A percentile compares a stretch with the other conserved stretches of the same genome.
phyloP scores from a whole-genome alignment of 129 eudicot genomes.

The Chrysanthemum lavandulifolium region DNA sequence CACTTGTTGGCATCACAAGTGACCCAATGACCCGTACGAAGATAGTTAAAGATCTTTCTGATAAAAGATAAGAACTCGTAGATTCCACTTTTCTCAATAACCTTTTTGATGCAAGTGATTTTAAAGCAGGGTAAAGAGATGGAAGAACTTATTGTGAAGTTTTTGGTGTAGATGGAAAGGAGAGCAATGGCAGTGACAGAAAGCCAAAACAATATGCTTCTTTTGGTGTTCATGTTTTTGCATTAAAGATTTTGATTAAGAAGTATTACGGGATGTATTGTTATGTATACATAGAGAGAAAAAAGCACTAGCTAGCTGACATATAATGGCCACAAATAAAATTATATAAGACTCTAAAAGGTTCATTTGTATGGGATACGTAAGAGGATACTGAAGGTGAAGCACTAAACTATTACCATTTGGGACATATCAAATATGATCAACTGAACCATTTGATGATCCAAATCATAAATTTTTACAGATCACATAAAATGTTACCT shows the following conservation, averaged over 20 bases:
- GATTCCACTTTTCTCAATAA: constrained; percentile 32
- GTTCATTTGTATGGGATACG: no score
- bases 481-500: no score
- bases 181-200: constrained; percentile 49
- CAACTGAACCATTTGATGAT: no score
- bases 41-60: constrained; percentile 5
- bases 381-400: no score
- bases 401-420: no score
- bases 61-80: constrained; percentile 28
- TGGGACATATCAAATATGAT: no score
- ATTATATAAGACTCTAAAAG: no score
- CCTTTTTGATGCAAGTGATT: constrained; percentile 27
- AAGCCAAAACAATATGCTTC: constrained; percentile 49
- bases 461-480: no score
- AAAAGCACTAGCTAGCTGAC: no score
- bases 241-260: constrained; percentile 29
- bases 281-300: constrained; percentile 20
- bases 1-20: constrained; percentile 44
- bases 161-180: constrained; percentile 41
- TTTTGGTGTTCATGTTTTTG: constrained; percentile 49
- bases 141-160: constrained; percentile 17
- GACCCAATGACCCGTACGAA: constrained; percentile 1
- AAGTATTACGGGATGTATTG: constrained; percentile 1
- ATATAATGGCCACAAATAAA: no score
- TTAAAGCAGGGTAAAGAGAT: constrained; percentile 13